phyloP scores from a whole-genome alignment of 2,329 filamentous ascomycete species.

The Xylariales sp. region DNA sequence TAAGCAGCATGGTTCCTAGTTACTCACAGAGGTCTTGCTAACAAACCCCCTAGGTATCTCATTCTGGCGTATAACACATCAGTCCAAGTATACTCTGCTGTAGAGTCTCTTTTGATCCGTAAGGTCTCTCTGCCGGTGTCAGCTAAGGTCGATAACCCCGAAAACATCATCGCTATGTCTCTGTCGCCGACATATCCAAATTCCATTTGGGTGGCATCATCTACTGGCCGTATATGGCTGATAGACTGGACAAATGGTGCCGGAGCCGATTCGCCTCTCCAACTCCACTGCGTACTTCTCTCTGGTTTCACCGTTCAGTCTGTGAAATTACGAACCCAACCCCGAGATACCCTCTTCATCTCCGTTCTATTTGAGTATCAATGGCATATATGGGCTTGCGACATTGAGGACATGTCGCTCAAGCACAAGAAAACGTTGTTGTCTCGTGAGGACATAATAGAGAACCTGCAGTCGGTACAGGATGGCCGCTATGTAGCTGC shows the following conservation, averaged over 20 bases:
- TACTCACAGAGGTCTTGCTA: slow-evolving; percentile 13
- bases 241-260: slow-evolving; percentile 53
- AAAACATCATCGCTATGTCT: slow-evolving; percentile 39
- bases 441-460: slow-evolving; percentile 32
- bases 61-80: slow-evolving; percentile 71
- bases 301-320: slow-evolving; percentile 40
- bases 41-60: slow-evolving; percentile 59
- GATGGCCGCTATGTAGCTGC: slow-evolving; percentile 56
- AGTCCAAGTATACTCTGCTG: slow-evolving; percentile 75
- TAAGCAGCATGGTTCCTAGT: slow-evolving; percentile 29
- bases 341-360: slow-evolving; percentile 42
- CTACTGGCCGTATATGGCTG: slow-evolving; percentile 51
- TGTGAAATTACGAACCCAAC: slow-evolving; percentile 28
- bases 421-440: slow-evolving; percentile 31
- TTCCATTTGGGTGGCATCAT: slow-evolving; percentile 56
- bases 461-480: slow-evolving; percentile 44
- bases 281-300: slow-evolving; percentile 38
- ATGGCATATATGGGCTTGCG: slow-evolving; percentile 44
- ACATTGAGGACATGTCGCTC: slow-evolving; percentile 25
- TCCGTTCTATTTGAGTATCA: slow-evolving; percentile 36
- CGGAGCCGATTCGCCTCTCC: slow-evolving; percentile 37
- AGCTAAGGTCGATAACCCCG: slow-evolving; percentile 20
- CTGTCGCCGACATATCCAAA: slow-evolving; percentile 39
- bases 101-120: slow-evolving; percentile 75
- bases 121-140: slow-evolving; percentile 54